phyloP scores from a whole-genome alignment of 495 filamentous ascomycete genomes.

The Cercophora newfieldiana region DNA sequence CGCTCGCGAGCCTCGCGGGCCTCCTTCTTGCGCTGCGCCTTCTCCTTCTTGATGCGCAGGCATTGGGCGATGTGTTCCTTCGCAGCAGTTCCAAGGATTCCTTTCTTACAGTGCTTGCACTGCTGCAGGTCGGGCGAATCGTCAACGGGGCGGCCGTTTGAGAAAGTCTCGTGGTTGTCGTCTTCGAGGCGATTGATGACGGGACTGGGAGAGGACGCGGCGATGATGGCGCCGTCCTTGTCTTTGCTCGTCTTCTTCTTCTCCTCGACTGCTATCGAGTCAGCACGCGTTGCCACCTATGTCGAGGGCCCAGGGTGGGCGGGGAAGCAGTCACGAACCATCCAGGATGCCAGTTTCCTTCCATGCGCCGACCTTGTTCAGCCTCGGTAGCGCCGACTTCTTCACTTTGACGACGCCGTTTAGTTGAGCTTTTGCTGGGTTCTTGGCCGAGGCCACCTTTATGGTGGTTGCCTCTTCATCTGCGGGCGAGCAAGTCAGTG shows the following conservation, averaged over 20 bases:
- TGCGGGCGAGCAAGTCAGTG: constrained; percentile 2
- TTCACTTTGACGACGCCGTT: constrained; percentile 66
- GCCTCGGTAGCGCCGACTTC: constrained; percentile 60
- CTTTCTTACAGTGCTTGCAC: constrained; percentile 83
- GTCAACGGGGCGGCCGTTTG: constrained; percentile 70
- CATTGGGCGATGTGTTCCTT: constrained; percentile 69
- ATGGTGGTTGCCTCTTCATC: constrained; percentile 55
- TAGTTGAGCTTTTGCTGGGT: constrained; percentile 44
- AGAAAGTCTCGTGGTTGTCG: constrained; percentile 66
- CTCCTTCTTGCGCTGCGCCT: constrained; percentile 75
- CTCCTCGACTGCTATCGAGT: constrained; percentile 31
- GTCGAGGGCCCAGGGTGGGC: background rate
- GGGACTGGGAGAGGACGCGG: constrained; percentile 53
- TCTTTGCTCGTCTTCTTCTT: constrained; percentile 47
- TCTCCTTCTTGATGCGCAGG: constrained; percentile 70
- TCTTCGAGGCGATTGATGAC: constrained; percentile 75
- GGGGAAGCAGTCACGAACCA: constrained; percentile 45
- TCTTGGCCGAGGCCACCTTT: constrained; percentile 61
- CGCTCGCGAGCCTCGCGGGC: constrained; percentile 72
- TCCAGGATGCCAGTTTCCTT: constrained; percentile 53
- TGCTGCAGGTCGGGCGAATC: constrained; percentile 65
- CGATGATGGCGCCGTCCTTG: constrained; percentile 39
- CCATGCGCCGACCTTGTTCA: constrained; percentile 57
- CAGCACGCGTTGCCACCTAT: background rate
- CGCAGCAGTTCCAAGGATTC: constrained; percentile 59